phyloP scores from a whole-genome alignment of 495 filamentous ascomycete species.

The Hypoxylon cercidicola region DNA sequence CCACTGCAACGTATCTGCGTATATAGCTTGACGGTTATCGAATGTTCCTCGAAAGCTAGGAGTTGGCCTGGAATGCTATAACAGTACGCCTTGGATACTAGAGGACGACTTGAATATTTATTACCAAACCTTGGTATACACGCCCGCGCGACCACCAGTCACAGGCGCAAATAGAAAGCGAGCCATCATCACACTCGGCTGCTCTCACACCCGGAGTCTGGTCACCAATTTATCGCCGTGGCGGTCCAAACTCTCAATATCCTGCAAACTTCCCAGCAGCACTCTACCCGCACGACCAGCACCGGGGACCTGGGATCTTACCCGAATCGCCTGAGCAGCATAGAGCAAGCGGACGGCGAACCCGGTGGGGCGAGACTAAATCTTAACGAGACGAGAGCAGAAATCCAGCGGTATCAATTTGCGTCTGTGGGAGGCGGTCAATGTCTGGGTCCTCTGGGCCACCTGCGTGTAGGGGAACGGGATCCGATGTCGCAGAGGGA shows the following conservation, averaged over 20 bases:
- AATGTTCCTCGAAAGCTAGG: constrained; percentile 17
- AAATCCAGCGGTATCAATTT: constrained; percentile 42
- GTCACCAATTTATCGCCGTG: constrained; percentile 38
- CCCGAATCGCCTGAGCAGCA: constrained; percentile 34
- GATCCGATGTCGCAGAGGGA: constrained; percentile 70
- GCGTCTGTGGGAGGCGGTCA: constrained; percentile 54
- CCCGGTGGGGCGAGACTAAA: constrained; percentile 49
- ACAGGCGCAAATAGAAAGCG: constrained; percentile 10
- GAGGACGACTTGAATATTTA: constrained; percentile 21
- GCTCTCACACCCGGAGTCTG: constrained; percentile 20
- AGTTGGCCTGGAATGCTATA: constrained; percentile 19
- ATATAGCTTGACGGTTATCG: constrained; percentile 29
- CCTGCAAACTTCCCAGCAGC: constrained; percentile 32
- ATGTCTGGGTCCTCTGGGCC: constrained; percentile 63
- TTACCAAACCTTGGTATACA: constrained; percentile 9
- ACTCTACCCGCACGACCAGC: constrained; percentile 33
- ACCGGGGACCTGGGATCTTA: constrained; percentile 38
- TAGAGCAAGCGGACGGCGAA: constrained; percentile 39
- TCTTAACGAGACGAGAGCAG: constrained; percentile 42
- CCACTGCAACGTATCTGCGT: constrained; percentile 20
- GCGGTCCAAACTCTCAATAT: constrained; percentile 40
- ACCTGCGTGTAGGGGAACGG: constrained; percentile 65
- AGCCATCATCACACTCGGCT: constrained; percentile 10
- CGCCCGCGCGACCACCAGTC: constrained; percentile 19
- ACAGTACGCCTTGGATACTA: constrained; percentile 17